A percentile compares a stretch with the other conserved stretches of the same genome.
These are phyloP conservation scores for Datura wrightii DNA, from an alignment of 257 asterid genomes.

Conservation along the genomic window DNA sequence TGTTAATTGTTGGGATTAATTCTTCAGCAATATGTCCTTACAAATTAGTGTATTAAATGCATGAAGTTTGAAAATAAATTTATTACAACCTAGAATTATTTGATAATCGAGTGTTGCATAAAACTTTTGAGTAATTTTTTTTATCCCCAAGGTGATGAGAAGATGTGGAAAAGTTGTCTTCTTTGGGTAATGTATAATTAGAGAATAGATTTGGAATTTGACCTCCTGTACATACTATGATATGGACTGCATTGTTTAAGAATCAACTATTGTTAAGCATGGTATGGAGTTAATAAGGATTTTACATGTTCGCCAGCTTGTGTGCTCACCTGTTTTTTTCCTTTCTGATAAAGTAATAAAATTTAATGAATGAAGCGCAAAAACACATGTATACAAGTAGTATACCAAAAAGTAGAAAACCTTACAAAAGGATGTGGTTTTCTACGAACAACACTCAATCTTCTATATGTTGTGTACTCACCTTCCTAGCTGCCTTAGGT, in stretches of 20 bases:
- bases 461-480: not conserved
- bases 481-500: not conserved
- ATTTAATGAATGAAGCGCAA: not conserved
- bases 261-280: slow-evolving; percentile 3
- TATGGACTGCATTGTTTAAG: not conserved
- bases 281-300: slow-evolving; percentile 8
- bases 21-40: not conserved
- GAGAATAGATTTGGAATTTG: not conserved
- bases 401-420: not conserved
- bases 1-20: not conserved
- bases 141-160: not conserved
- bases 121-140: not conserved
- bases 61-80: not conserved
- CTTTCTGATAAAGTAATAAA: not conserved
- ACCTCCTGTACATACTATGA: not conserved
- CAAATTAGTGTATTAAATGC: not conserved
- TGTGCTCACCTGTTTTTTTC: not conserved
- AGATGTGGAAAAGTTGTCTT: slow-evolving; percentile 16
- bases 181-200: not conserved
- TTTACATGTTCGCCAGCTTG: not conserved
- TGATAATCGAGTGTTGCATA: not conserved
- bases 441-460: not conserved
- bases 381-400: not conserved
- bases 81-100: slow-evolving; percentile 5
- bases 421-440: not conserved